A percentile compares a stretch with the other conserved stretches of the same genome.
Evolutionary conservation across 257 asterid genomes (phyloP).

Genomic region (Fraxinus quadrangulata): DNA sequence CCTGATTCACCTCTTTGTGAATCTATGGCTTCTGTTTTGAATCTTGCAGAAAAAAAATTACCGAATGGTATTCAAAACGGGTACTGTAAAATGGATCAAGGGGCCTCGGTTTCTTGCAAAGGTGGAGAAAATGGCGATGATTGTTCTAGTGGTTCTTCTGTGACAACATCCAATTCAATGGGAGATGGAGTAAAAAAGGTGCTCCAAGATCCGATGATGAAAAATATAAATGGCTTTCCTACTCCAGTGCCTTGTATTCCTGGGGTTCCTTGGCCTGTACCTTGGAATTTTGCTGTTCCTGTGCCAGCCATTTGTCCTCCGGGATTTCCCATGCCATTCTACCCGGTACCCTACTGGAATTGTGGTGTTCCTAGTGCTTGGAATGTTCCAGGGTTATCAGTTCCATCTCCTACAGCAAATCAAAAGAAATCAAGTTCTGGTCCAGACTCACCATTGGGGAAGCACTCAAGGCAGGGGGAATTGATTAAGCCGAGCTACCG

Average conservation of each 20-base stretch:
- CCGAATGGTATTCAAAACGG: conserved; percentile 35
- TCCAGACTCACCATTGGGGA: conserved; percentile 60
- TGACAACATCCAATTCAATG: conserved; percentile 34
- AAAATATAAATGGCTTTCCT: conserved; percentile 46
- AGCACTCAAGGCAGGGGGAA: conserved; percentile 72
- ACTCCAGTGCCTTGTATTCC: conserved; percentile 60
- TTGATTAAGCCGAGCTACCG: conserved; percentile 36
- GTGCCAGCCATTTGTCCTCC: conserved; percentile 58
- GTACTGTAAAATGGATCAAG: conserved; percentile 32
- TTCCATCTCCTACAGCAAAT: conserved; percentile 35
- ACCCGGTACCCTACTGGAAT: conserved; percentile 70
- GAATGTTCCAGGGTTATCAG: conserved; percentile 60
- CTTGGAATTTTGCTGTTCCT: conserved; percentile 52
- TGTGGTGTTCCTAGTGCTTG: conserved; percentile 56
- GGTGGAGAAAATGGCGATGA: conserved; percentile 47
- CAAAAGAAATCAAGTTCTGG: conserved; percentile 31
- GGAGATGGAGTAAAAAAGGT: conserved; percentile 33
- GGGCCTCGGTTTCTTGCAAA: conserved; percentile 26
- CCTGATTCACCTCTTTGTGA: conserved; percentile 49
- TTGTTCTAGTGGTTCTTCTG: conserved; percentile 44
- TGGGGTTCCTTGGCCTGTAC: conserved; percentile 63
- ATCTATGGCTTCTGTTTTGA: conserved; percentile 55
- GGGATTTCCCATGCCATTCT: conserved; percentile 55
- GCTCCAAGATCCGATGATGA: conserved; percentile 39
- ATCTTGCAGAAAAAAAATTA: conserved; percentile 41